Conservation (phyloP, 768 basidiomycete species). For the Tulasnella sp. region DNA sequence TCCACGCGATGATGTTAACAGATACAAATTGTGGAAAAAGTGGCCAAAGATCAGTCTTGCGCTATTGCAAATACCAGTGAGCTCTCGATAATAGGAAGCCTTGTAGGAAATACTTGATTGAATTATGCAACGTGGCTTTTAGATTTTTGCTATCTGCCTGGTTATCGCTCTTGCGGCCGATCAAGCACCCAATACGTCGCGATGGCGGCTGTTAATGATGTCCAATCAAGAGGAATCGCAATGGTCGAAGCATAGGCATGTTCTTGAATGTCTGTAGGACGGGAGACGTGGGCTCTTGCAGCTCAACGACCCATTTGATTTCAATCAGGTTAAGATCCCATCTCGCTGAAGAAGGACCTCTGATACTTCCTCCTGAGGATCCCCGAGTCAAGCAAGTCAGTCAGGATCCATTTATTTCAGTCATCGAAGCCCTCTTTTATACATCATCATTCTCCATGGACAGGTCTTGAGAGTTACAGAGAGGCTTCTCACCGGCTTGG, state of each 20-base stretch:
- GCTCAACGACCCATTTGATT: background rate
- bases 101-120: too few relatives aligned
- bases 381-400: constrained; percentile 26
- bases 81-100: constrained; percentile 13
- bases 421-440: background rate
- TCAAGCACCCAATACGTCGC: constrained; percentile 29
- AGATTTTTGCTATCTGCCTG: constrained; percentile 32
- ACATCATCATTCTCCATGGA: background rate
- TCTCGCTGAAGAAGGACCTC: constrained; percentile 27
- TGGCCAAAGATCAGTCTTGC: constrained; percentile 28
- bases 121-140: background rate
- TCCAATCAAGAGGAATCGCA: constrained; percentile 33
- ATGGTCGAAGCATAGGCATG: constrained; percentile 23
- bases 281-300: background rate
- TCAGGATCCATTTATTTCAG: background rate
- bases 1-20: background rate
- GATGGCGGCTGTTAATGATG: constrained; percentile 37
- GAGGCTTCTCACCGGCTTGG: constrained; percentile 28
- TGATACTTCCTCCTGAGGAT: constrained; percentile 28
- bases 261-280: background rate
- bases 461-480: constrained; percentile 25
- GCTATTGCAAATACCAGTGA: constrained; percentile 32
- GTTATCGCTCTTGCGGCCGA: constrained; percentile 33
- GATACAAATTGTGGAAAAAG: constrained; percentile 28
- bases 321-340: background rate